Percentiles rank a stretch among this genome's conserved stretches.
These are phyloP conservation scores for Triticum timopheevii DNA, from an alignment of 176 grass and related monocot species.

Conservation along the genomic window DNA sequence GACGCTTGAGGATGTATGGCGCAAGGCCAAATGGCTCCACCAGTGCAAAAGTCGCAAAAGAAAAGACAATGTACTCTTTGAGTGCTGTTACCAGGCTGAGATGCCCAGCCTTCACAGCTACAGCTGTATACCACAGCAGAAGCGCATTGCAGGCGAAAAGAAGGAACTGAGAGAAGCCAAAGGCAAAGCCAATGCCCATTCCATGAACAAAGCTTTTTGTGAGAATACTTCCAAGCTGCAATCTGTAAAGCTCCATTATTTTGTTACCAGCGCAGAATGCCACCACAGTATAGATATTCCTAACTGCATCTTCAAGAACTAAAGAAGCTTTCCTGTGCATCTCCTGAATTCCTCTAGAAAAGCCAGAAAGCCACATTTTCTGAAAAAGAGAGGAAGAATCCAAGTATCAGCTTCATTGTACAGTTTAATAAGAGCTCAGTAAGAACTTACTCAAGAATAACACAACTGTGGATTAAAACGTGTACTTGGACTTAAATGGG, in stretches of 20 bases:
- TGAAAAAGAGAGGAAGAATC: slow-evolving; percentile 43
- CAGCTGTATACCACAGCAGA: slow-evolving; percentile 87
- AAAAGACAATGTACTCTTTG: slow-evolving; percentile 98
- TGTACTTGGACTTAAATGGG: neutral
- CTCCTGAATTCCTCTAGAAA: slow-evolving; percentile 97
- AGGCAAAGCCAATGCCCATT: slow-evolving; percentile 84
- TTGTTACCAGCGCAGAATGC: slow-evolving; percentile 97
- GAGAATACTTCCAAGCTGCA: slow-evolving; percentile 85
- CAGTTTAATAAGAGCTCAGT: slow-evolving; percentile 4
- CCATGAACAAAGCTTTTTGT: slow-evolving; percentile 88
- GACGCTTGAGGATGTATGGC: slow-evolving; percentile 87
- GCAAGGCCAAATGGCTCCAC: slow-evolving; percentile 99
- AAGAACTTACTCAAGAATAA: slow-evolving; percentile 18
- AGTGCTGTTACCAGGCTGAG: slow-evolving; percentile 74
- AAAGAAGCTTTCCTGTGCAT: slow-evolving; percentile 96
- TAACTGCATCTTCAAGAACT: slow-evolving; percentile 96
- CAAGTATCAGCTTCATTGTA: slow-evolving; percentile 1
- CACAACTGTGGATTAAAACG: neutral
- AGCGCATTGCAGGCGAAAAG: slow-evolving; percentile 95
- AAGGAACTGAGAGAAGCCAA: slow-evolving; percentile 97
- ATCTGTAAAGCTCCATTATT: slow-evolving; percentile 94
- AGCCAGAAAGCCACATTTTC: slow-evolving; percentile 99
- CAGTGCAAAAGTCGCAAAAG: slow-evolving; percentile 84
- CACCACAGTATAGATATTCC: slow-evolving; percentile 98
- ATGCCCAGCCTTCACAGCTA: slow-evolving; percentile 58